A percentile compares a stretch with the other conserved stretches of the same genome.
phyloP scores from a whole-genome alignment of 805 yeast genomes.

The Wickerhamiella cacticola region DNA sequence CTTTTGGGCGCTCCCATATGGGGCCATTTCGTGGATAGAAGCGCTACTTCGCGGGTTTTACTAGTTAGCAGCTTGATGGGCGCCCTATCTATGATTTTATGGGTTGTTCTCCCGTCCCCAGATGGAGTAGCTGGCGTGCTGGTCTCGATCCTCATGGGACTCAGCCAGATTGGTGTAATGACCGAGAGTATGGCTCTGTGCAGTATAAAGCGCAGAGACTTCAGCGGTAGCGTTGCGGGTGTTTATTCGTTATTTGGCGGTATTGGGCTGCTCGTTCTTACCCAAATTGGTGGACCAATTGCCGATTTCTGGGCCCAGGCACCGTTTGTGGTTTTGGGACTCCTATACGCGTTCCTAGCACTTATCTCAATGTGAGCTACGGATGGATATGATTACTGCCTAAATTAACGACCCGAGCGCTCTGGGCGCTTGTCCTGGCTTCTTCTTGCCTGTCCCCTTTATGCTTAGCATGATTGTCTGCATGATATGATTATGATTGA shows the following conservation, averaged over 20 bases:
- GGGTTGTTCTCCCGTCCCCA: slow-evolving; percentile 28
- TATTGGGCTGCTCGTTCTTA: slow-evolving; percentile 47
- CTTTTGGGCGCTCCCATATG: slow-evolving; percentile 51
- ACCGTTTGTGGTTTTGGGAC: slow-evolving; percentile 45
- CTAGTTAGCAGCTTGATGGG: slow-evolving; percentile 25
- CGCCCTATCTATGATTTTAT: slow-evolving; percentile 15
- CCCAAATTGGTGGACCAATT: slow-evolving; percentile 49
- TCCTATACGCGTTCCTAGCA: slow-evolving; percentile 27
- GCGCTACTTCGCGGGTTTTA: slow-evolving; percentile 30
- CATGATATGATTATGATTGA: no score
- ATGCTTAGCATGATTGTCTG: no score
- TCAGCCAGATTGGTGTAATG: slow-evolving; percentile 50
- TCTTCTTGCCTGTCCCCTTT: no score
- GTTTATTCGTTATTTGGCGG: slow-evolving; percentile 60
- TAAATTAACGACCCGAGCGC: no score
- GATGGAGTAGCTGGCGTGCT: slow-evolving; percentile 28
- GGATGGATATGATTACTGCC: no score
- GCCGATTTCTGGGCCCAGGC: slow-evolving; percentile 47
- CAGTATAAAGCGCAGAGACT: slow-evolving; percentile 34
- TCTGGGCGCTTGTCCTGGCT: no score
- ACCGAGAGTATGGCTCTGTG: slow-evolving; percentile 54
- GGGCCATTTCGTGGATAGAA: slow-evolving; percentile 45
- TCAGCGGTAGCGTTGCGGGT: slow-evolving; percentile 57
- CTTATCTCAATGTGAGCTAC: slow-evolving; percentile 12
- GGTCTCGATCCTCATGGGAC: slow-evolving; percentile 40